Base-by-base conservation (phyloP, 2,329 filamentous ascomycete species). In the Colletotrichum australisinense region DNA sequence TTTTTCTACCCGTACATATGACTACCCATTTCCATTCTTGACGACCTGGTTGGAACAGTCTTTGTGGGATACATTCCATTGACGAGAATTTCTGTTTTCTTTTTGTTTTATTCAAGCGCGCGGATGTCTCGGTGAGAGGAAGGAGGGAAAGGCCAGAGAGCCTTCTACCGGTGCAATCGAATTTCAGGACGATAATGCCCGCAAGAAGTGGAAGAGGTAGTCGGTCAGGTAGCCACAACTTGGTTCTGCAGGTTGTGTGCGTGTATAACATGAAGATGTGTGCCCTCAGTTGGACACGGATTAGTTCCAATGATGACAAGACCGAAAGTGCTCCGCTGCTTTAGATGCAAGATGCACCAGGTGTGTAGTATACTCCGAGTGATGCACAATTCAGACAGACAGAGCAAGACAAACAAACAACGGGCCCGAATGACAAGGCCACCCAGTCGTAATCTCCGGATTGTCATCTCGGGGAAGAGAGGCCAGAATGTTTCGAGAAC, bases 401-500 rank as follows among this genome's bases (percentile, higher is more conserved):
- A 64, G 63, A 59, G 16, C 14, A 42, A 42, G 16, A 42, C 28
- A 55, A 72, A 59, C 42, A 69, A 69, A 55, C 35, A n/a, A 38
- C 26, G 60, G 67, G 67, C 67, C 42, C 58, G 53, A 28, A 32
- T 28, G 22, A 69, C 53, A 53, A 53, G 52, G 35, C 26, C 16
- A 42, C 60, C 67, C 67, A 63, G 26, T 70, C 24, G 59, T 26
- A 73, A 73, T 70, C 42, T 70, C 67, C 60, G 70, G 26, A 42
- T 49, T 38, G 32, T 73, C 60, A 73, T 73, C 67, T 70, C 66
- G 60, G 66, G 59, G 46, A 56, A 49, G 9, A 24, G 30, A 55
- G n/a, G 9, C 63, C 68, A 73, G 30, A 69, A 73, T 60, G 70
- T 70, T 73, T 65, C 66, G 60, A 73, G 59, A 69, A 70, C 16